These are phyloP conservation scores for Tubosaeta sp. DNA, from an alignment of 768 basidiomycete genomes.

Conservation along the genomic window DNA sequence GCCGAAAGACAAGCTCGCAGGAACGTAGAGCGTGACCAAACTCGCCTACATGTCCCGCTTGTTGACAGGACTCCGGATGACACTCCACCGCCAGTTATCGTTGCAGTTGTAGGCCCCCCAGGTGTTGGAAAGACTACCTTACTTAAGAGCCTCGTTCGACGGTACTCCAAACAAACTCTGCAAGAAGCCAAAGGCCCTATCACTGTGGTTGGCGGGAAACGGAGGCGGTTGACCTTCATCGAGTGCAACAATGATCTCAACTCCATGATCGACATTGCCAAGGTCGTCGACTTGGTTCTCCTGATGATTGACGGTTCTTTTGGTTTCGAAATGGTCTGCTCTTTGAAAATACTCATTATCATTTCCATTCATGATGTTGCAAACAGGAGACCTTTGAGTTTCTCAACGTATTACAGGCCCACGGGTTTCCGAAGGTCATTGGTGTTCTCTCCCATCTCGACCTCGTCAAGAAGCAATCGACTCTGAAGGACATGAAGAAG, in stretches of 20 bases:
- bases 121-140: constrained; percentile 97
- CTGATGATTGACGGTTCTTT: constrained; percentile 98
- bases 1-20: constrained; percentile 88
- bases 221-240: constrained; percentile 87
- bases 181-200: constrained; percentile 89
- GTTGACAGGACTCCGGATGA: constrained; percentile 92
- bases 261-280: constrained; percentile 97
- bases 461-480: constrained; percentile 88
- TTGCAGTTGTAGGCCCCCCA: constrained; percentile 93
- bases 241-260: constrained; percentile 98
- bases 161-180: constrained; percentile 92
- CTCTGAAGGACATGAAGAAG: constrained; percentile 88
- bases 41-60: constrained; percentile 91
- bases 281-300: constrained; percentile 92
- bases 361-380: neutral
- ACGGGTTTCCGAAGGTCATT: constrained; percentile 98
- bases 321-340: constrained; percentile 94
- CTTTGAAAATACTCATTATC: neutral
- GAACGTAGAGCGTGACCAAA: constrained; percentile 91
- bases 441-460: constrained; percentile 95
- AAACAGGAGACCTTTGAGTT: constrained; percentile 96
- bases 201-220: constrained; percentile 93
- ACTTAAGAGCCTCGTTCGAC: constrained; percentile 82
- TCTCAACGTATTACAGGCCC: constrained; percentile 92
- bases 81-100: constrained; percentile 87